Evolutionary conservation across 768 basidiomycete genomes (phyloP), one percentile per base, ranked within the genome.

Genomic region (Podaxis sp.): DNA sequence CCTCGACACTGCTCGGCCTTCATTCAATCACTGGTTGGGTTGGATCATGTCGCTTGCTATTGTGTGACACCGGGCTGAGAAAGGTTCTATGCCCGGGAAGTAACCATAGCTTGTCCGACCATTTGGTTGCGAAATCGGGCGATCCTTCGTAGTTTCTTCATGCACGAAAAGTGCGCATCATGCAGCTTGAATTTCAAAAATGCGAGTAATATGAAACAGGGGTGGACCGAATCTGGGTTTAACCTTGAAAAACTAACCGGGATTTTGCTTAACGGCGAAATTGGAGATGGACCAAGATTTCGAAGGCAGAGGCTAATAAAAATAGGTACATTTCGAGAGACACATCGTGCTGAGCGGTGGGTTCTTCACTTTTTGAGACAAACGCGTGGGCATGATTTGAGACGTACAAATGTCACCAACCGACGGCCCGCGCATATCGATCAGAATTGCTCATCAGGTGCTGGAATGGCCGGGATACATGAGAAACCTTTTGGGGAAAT

Each of bases 231-330:
- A 54, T 49, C 52, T 53, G 59, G 53, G 39, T 22, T 52, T 38
- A 19, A 51, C 36, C 36, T 53, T 42, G 49, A 7, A 19, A 39
- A 52, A 52, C 59, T 61, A 61, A 53, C 59, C 44, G 19, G 44
- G 19, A 19, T 46, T 46, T 19, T 46, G 44, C 44, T 48, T 49
- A 49, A 30, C 22, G 46, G 30, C 30, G 36, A 53, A 53, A 30
- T 61, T 61, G 38, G 39, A 54, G 59, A 44, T 61, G 40, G 9
- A 52, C 52, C 40, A 52, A 61, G 38, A 61, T 61, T 59, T 60
- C 51, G 51, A 52, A 52, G 51, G 51, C 4, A 26, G 38, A 52
- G 51, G 51, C 28, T 60, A 42, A 39, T 33, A 61, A 46, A 61
- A 54, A 61, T 54, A 61, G 53, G 42, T 48, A 17, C 28, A 53